phyloP scores from a whole-genome alignment of 805 yeast genomes.

The Naumovozyma baii region DNA sequence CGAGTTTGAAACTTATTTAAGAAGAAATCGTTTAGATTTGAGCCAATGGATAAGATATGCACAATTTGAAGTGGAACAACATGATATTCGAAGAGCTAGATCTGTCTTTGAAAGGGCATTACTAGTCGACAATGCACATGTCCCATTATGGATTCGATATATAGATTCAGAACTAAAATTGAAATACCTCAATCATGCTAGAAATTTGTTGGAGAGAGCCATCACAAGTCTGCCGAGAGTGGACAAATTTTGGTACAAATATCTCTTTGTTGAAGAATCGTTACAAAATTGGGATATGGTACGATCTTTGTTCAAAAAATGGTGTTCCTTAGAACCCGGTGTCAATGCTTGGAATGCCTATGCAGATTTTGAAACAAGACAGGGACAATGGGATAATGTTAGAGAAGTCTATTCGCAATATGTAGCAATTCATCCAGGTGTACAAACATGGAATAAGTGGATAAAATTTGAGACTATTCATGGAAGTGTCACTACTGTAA shows the following conservation, averaged over 20 bases:
- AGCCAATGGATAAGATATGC: slow-evolving; percentile 94
- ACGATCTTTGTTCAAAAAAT: slow-evolving; percentile 57
- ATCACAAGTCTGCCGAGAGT: slow-evolving; percentile 64
- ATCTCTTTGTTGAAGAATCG: slow-evolving; percentile 74
- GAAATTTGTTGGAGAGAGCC: slow-evolving; percentile 75
- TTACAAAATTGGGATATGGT: slow-evolving; percentile 54
- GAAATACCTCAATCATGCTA: slow-evolving; percentile 75
- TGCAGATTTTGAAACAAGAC: slow-evolving; percentile 61
- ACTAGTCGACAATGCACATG: slow-evolving; percentile 61
- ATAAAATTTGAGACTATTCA: slow-evolving; percentile 52
- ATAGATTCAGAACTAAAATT: slow-evolving; percentile 65
- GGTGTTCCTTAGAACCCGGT: slow-evolving; percentile 74
- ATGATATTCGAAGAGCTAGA: slow-evolving; percentile 69
- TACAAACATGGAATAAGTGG: slow-evolving; percentile 69
- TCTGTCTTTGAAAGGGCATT: slow-evolving; percentile 83
- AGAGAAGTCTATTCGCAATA: slow-evolving; percentile 50
- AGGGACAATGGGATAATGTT: slow-evolving; percentile 47
- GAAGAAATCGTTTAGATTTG: slow-evolving; percentile 69
- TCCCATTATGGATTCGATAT: slow-evolving; percentile 81
- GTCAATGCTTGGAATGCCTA: slow-evolving; percentile 65
- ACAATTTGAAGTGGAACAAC: slow-evolving; percentile 72
- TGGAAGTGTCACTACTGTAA: slow-evolving; percentile 38
- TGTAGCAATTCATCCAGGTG: slow-evolving; percentile 41
- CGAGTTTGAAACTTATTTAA: slow-evolving; percentile 79
- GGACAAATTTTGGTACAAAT: slow-evolving; percentile 80